These are phyloP conservation scores for Leccinum incarnatum DNA, from an alignment of 768 basidiomycete species.

Conservation along the genomic window DNA sequence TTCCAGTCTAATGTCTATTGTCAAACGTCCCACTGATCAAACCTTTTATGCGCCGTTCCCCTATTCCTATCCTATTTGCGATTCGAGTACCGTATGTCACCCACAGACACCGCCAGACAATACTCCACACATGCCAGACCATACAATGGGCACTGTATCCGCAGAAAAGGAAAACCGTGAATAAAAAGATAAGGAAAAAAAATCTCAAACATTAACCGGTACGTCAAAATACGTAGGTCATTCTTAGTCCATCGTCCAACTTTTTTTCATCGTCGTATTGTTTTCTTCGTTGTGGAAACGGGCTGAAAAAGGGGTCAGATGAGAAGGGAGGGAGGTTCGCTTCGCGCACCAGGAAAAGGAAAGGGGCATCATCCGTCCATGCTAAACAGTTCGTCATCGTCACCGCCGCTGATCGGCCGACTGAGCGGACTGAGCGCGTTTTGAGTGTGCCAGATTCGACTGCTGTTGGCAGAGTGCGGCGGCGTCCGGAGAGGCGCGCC, in stretches of 20 bases:
- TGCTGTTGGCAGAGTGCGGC: slow-evolving; percentile 21
- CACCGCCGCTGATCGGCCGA: slow-evolving; percentile 47
- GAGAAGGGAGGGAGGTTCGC: too few species aligned
- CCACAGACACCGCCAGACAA: too few species aligned
- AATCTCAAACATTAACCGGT: slow-evolving; percentile 20
- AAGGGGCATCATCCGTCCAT: slow-evolving; percentile 50
- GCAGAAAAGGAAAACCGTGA: slow-evolving; percentile 1
- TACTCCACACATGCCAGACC: too few species aligned
- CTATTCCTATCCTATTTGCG: too few species aligned
- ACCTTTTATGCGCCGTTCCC: too few species aligned
- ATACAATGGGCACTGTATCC: too few species aligned
- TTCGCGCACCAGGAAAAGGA: not conserved
- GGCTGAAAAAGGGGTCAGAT: too few species aligned
- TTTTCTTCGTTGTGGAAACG: not conserved
- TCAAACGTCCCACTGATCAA: too few species aligned
- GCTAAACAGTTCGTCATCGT: slow-evolving; percentile 67
- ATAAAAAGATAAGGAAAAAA: not conserved
- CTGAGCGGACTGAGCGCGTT: slow-evolving; percentile 58
- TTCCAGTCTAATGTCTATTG: too few species aligned
- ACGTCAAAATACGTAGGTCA: slow-evolving; percentile 24
- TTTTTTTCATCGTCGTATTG: not conserved
- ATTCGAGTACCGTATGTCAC: too few species aligned
- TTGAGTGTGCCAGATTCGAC: slow-evolving; percentile 35
- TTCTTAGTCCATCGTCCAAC: slow-evolving; percentile 14
- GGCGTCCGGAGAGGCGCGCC: slow-evolving; percentile 28